These are phyloP conservation scores for Macadamia integrifolia DNA, from an alignment of 164 flowering plant species.

Conservation along the genomic window DNA sequence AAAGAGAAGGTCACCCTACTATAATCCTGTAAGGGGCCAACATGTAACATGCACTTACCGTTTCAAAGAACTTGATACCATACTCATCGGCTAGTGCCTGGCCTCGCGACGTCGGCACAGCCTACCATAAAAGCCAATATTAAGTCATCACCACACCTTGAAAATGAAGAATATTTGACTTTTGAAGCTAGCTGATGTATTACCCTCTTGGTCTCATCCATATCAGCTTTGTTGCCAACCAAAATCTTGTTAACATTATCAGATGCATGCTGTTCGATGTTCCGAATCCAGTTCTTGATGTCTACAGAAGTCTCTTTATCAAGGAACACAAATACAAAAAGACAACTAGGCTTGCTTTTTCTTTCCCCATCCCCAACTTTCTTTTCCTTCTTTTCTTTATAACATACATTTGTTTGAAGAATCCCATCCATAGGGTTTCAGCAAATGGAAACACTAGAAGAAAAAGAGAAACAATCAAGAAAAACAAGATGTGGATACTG, in stretches of 20 bases:
- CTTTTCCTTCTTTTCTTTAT: neutral
- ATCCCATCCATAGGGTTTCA: neutral
- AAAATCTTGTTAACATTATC: constrained; percentile 64
- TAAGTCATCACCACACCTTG: neutral
- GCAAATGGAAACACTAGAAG: neutral
- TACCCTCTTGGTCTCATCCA: constrained; percentile 75
- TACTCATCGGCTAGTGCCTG: constrained; percentile 56
- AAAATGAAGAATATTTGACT: constrained; percentile 2
- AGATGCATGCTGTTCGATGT: constrained; percentile 70
- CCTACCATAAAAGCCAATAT: constrained; percentile 24
- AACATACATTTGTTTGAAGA: neutral
- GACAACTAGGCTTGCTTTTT: neutral
- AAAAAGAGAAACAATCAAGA: neutral
- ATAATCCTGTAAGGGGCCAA: neutral
- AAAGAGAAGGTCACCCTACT: neutral
- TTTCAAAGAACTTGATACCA: constrained; percentile 52
- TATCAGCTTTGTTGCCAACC: constrained; percentile 75
- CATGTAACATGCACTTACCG: constrained; percentile 28
- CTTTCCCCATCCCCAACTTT: too few species aligned
- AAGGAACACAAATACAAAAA: constrained; percentile 14
- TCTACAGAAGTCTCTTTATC: constrained; percentile 29
- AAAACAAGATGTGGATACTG: constrained; percentile 28
- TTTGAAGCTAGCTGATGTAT: constrained; percentile 8
- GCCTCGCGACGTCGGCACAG: constrained; percentile 48
- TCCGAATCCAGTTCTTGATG: constrained; percentile 68